Conservation (phyloP, 2,329 filamentous ascomycete genomes). For the Colletotrichum sp. region DNA sequence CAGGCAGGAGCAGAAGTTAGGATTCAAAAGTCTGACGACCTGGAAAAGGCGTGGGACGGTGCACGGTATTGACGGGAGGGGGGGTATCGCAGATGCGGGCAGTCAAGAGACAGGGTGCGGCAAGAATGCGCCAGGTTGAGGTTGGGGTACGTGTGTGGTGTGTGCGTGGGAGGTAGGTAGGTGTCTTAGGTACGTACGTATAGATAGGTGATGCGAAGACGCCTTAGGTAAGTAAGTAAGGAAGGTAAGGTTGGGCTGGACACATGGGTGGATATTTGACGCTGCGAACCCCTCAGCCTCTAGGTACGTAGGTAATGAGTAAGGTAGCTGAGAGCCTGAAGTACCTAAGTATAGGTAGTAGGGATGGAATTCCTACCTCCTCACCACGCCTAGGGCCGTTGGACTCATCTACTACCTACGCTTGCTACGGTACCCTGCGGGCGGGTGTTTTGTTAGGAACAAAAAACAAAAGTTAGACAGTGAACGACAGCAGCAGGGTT, state of each 20-base stretch:
- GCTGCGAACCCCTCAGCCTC: neutral
- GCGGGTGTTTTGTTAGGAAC: no score
- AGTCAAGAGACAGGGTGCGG: neutral
- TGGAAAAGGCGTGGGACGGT: neutral
- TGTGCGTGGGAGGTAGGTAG: neutral
- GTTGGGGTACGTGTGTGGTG: neutral
- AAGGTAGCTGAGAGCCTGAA: neutral
- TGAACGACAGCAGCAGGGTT: constrained; percentile 15
- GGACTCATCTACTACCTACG: no score
- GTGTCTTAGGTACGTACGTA: neutral
- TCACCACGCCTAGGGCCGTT: no score
- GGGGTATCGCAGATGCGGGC: neutral
- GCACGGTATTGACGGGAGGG: neutral
- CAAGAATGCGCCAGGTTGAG: neutral
- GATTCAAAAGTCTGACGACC: neutral
- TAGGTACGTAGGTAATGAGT: neutral
- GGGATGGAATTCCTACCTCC: no score
- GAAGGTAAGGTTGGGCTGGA: neutral
- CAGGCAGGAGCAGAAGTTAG: neutral
- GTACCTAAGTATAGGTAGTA: neutral
- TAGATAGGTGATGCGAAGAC: neutral
- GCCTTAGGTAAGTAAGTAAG: neutral
- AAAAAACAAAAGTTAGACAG: neutral
- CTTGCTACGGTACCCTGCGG: no score
- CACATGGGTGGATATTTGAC: neutral